A percentile compares a stretch with the other conserved stretches of the same genome.
Evolutionary conservation across 2,329 filamentous ascomycete species (phyloP).

Genomic region (Byssochlamys sp.): DNA sequence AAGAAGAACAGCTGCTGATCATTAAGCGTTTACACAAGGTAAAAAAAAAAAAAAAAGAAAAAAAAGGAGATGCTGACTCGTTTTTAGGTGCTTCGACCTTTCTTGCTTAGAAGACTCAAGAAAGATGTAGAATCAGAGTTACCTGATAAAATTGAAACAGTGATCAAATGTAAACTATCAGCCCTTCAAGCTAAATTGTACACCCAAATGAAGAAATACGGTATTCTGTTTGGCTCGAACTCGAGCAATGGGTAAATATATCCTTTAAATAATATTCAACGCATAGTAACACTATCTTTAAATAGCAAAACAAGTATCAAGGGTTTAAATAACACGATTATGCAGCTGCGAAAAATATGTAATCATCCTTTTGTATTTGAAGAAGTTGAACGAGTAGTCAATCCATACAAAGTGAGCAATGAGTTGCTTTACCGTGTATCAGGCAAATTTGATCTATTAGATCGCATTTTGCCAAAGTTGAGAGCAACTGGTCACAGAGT

Average conservation of each 20-base stretch:
- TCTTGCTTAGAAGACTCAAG: conserved; percentile 95
- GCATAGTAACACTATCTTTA: too few species aligned
- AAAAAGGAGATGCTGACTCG: too few species aligned
- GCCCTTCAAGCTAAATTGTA: conserved; percentile 86
- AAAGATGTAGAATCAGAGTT: conserved; percentile 99
- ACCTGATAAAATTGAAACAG: conserved; percentile 96
- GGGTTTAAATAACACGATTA: conserved; percentile 98
- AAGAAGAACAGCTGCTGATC: conserved; percentile 98
- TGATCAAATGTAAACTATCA: conserved; percentile 98
- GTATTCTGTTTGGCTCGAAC: conserved; percentile 85
- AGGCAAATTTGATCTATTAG: conserved; percentile 92
- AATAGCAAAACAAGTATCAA: conserved; percentile 89
- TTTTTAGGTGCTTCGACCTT: conserved; percentile 86
- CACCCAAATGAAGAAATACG: conserved; percentile 93
- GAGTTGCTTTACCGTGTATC: conserved; percentile 89
- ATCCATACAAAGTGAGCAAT: conserved; percentile 76
- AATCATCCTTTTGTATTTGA: conserved; percentile 99
- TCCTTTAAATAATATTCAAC: too few species aligned
- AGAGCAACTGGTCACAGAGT: conserved; percentile 77
- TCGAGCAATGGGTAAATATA: conserved; percentile 89
- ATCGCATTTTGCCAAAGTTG: conserved; percentile 89
- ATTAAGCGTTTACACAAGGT: conserved; percentile 98
- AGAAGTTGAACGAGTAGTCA: conserved; percentile 96
- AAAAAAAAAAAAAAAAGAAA: too few species aligned
- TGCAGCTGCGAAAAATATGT: conserved; percentile 96